Conservation (phyloP, 192 early-diverging fungal genomes). For the Backusella mclennaniae region DNA sequence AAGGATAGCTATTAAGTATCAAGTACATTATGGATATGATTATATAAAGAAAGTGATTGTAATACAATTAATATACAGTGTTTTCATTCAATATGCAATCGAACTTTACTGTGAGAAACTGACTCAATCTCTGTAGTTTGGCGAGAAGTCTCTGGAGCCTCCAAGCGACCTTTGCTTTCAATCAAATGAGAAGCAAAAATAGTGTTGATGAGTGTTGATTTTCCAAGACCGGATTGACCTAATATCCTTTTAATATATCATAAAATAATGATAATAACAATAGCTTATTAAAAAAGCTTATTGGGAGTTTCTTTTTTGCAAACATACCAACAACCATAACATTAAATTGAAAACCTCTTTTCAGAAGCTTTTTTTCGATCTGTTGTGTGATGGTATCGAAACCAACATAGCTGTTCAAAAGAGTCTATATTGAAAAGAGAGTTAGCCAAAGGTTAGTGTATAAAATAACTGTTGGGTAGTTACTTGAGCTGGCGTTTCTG, state of each 20-base stretch:
- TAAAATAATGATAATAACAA: background rate
- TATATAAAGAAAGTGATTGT: background rate
- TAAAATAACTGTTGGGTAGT: background rate
- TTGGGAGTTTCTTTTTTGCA: background rate
- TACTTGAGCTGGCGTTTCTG: background rate
- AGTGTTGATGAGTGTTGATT: slow-evolving; percentile 97
- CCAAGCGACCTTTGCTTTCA: slow-evolving; percentile 85
- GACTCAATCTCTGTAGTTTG: slow-evolving; percentile 97
- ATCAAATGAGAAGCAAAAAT: slow-evolving; percentile 94
- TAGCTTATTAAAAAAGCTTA: background rate
- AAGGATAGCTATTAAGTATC: slow-evolving; percentile 70
- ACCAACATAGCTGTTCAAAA: slow-evolving; percentile 90
- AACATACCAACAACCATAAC: slow-evolving; percentile 90
- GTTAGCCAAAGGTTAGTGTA: background rate
- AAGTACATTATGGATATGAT: background rate
- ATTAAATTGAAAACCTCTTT: slow-evolving; percentile 97
- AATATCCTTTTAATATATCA: slow-evolving; percentile 21
- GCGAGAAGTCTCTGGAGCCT: slow-evolving; percentile 75
- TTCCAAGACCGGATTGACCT: slow-evolving; percentile 95
- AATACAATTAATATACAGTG: too few species aligned
- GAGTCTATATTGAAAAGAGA: slow-evolving; percentile 38
- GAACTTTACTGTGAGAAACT: slow-evolving; percentile 74
- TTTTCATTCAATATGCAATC: background rate
- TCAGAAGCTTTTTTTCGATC: slow-evolving; percentile 95
- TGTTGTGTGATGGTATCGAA: slow-evolving; percentile 96